phyloP scores from a whole-genome alignment of 1,284 basidiomycete species.

The Cystobasidiaceae sp. region DNA sequence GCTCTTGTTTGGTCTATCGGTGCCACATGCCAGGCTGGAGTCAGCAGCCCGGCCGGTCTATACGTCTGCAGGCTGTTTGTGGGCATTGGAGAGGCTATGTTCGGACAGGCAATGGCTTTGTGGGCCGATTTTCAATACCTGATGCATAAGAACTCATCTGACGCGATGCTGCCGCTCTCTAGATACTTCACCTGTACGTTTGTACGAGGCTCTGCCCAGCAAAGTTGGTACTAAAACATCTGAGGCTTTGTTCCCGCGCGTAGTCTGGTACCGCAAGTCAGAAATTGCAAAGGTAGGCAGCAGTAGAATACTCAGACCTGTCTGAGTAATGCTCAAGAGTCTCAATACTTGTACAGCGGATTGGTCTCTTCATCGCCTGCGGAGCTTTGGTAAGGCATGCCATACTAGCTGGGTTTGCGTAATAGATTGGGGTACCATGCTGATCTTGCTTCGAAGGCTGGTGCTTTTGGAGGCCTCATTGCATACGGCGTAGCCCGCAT shows the following conservation, averaged over 20 bases:
- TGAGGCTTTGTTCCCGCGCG: no score
- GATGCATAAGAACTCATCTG: neutral
- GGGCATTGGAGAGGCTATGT: conserved; percentile 44
- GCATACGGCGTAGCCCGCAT: conserved; percentile 47
- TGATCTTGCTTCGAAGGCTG: conserved; percentile 46
- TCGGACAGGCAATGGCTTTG: conserved; percentile 7
- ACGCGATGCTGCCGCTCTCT: neutral
- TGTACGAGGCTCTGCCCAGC: no score
- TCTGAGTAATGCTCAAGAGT: neutral
- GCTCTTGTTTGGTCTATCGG: conserved; percentile 49
- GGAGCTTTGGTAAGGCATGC: conserved; percentile 42
- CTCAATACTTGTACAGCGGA: conserved; percentile 36
- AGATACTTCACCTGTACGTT: no score
- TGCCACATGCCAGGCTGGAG: conserved; percentile 48
- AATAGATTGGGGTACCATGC: no score
- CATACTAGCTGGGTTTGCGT: neutral
- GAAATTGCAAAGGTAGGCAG: conserved; percentile 47
- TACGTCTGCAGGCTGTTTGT: conserved; percentile 48
- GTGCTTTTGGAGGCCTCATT: conserved; percentile 47
- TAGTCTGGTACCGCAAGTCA: conserved; percentile 47
- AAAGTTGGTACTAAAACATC: no score
- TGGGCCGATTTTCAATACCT: neutral
- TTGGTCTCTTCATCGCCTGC: conserved; percentile 51
- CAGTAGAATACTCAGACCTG: neutral
- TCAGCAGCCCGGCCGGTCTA: conserved; percentile 43